Evolutionary conservation across 2,329 filamentous ascomycete genomes (phyloP), one percentile per base, ranked within the genome.

Genomic region (Bipolaris zeicola): DNA sequence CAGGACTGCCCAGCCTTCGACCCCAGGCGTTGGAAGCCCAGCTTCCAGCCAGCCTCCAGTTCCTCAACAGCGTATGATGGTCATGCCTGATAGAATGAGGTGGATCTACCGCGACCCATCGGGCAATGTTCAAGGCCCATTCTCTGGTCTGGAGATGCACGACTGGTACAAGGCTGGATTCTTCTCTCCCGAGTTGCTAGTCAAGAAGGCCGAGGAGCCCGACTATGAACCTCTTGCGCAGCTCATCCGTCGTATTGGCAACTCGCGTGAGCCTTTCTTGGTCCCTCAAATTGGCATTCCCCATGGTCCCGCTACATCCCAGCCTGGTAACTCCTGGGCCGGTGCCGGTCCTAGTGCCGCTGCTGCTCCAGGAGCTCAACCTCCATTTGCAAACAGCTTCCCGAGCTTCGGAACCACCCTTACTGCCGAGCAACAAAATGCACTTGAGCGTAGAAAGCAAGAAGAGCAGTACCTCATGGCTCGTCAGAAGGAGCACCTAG

Each of bases 151-250:
- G 47, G 95, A 99, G 77, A 99, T 99, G 95, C 96, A 99, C 66
- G 96, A 99, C 69, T 99, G 95, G 95, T 99, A 98, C 79, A 98
- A 98, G 76, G 94, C 93, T 36, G 93, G 94, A 43, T 99, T 98
- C 79, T 99, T 99, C 78, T 96, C 92, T 0, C 89, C 94, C 0
- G 94, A 99, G 67, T 82, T 99, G 18, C 87, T 96, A 41, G 95
- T 99, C 31, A 97, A 96, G 80, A 96, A 96, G 74, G 82, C 94
- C 5, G 95, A 99, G 73, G 95, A 99, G 70, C 82, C 84, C 0
- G 94, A 99, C 47, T 99, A 97, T 68, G 95, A 99, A 76, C 95
- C 94, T 11, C 81, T 99, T 8, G 95, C 94, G 2, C 93, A 98
- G 76, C 85, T 99, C 22, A 97, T 99, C 61, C 85, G 95, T 41